phyloP scores from a whole-genome alignment of 1,139 yeast genomes.

The Debaryomyces sp. region DNA sequence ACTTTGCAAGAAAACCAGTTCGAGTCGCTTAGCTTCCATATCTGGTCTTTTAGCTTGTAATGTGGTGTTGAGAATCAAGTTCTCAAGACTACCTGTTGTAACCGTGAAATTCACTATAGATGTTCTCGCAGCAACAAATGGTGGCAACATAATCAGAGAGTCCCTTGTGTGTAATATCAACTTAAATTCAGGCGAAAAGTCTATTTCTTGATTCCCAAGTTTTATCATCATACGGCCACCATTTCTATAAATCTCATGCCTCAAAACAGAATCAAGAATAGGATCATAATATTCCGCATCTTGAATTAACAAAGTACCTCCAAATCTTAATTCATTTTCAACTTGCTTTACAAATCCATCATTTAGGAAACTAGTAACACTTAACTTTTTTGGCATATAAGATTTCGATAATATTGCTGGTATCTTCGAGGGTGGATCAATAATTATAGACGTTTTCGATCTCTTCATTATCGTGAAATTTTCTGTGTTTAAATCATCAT shows the following conservation, averaged over 20 bases:
- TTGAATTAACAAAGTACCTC: slow-evolving; percentile 69
- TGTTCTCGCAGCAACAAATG: slow-evolving; percentile 64
- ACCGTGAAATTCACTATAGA: slow-evolving; percentile 70
- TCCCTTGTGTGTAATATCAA: slow-evolving; percentile 66
- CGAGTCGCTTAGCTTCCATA: slow-evolving; percentile 58
- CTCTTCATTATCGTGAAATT: slow-evolving; percentile 60
- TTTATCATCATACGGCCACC: slow-evolving; percentile 73
- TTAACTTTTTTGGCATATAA: slow-evolving; percentile 39
- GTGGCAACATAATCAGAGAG: slow-evolving; percentile 47
- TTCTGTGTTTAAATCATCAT: slow-evolving; percentile 63
- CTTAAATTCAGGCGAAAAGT: slow-evolving; percentile 64
- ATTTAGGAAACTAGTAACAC: slow-evolving; percentile 71
- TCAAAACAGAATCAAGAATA: slow-evolving; percentile 60
- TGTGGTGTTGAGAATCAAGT: slow-evolving; percentile 61
- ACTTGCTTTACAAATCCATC: slow-evolving; percentile 68
- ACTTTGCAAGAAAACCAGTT: slow-evolving; percentile 56
- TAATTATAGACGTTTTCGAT: slow-evolving; percentile 51
- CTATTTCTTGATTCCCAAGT: slow-evolving; percentile 67
- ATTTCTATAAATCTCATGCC: slow-evolving; percentile 59
- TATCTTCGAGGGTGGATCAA: slow-evolving; percentile 70
- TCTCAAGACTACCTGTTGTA: slow-evolving; percentile 66
- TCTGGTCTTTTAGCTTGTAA: slow-evolving; percentile 66
- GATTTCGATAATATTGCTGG: slow-evolving; percentile 41
- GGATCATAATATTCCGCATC: slow-evolving; percentile 88
- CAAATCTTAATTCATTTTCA: slow-evolving; percentile 83